Conservation (phyloP, 495 filamentous ascomycete genomes). For the Podospora pseudocomata region DNA sequence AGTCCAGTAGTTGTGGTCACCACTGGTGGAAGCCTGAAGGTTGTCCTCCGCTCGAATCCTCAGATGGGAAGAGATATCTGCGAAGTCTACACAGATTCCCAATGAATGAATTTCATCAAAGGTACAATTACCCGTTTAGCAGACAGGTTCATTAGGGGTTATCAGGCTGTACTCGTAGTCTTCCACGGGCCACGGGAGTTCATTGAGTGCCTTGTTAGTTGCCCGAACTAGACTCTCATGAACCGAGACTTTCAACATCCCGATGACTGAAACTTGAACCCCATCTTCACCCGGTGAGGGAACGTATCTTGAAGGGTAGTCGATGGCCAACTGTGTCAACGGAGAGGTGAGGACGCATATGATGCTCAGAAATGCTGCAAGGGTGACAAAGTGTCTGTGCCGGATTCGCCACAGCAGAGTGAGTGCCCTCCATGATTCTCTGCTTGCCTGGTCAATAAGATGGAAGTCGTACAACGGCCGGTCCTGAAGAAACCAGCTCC, state of each 20-base stretch:
- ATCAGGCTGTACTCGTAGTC: neutral
- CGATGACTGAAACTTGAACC: neutral
- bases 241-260: neutral
- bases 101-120: neutral
- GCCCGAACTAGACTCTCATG: neutral
- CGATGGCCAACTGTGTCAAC: slow-evolving; percentile 13
- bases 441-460: slow-evolving; percentile 41
- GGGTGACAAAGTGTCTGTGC: slow-evolving; percentile 11
- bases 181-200: neutral
- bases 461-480: slow-evolving; percentile 40
- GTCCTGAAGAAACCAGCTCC: slow-evolving; percentile 41
- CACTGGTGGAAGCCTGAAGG: neutral
- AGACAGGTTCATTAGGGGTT: neutral
- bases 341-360: slow-evolving; percentile 9
- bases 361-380: slow-evolving; percentile 9
- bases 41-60: neutral
- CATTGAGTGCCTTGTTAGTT: neutral
- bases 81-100: neutral
- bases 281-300: neutral
- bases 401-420: neutral
- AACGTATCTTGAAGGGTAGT: slow-evolving; percentile 4
- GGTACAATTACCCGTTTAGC: neutral
- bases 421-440: slow-evolving; percentile 18
- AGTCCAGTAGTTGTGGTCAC: neutral
- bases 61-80: neutral